Evolutionary conservation across 768 basidiomycete species (phyloP).

Genomic region (Tylopilus cervinicoccineus): DNA sequence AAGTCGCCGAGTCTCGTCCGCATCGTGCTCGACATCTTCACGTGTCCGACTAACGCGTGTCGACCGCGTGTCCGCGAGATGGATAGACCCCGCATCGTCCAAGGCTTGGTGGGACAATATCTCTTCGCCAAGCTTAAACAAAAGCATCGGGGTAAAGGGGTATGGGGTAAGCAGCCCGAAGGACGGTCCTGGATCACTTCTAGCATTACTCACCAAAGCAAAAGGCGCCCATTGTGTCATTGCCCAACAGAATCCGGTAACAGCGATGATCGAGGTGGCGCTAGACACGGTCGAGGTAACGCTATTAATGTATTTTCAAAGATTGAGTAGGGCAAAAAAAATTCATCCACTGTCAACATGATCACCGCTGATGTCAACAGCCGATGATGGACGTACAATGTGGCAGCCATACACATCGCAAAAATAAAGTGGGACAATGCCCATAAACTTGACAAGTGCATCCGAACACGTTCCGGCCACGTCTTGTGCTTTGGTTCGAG

Average conservation of each 20-base stretch:
- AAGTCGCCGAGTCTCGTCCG: slow-evolving; percentile 16
- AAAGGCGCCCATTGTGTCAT: slow-evolving; percentile 92
- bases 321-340: slow-evolving; percentile 2
- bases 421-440: slow-evolving; percentile 72
- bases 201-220: slow-evolving; percentile 56
- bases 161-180: slow-evolving; percentile 13
- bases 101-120: slow-evolving; percentile 63
- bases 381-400: slow-evolving; percentile 57
- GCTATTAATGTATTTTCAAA: slow-evolving; percentile 37
- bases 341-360: slow-evolving; percentile 8
- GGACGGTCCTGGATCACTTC: neutral
- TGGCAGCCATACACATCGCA: slow-evolving; percentile 72
- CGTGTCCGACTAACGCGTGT: slow-evolving; percentile 7
- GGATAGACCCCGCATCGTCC: slow-evolving; percentile 35
- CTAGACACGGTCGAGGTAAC: slow-evolving; percentile 66
- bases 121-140: slow-evolving; percentile 84
- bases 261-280: slow-evolving; percentile 69
- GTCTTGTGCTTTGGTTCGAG: slow-evolving; percentile 16
- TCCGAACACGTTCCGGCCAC: slow-evolving; percentile 43
- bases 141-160: slow-evolving; percentile 9
- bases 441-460: slow-evolving; percentile 74
- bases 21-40: slow-evolving; percentile 15
- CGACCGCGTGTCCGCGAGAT: slow-evolving; percentile 36
- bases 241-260: slow-evolving; percentile 92
- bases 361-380: slow-evolving; percentile 11